phyloP scores from a whole-genome alignment of 495 filamentous ascomycete genomes.

The Chaetomium fimeti region DNA sequence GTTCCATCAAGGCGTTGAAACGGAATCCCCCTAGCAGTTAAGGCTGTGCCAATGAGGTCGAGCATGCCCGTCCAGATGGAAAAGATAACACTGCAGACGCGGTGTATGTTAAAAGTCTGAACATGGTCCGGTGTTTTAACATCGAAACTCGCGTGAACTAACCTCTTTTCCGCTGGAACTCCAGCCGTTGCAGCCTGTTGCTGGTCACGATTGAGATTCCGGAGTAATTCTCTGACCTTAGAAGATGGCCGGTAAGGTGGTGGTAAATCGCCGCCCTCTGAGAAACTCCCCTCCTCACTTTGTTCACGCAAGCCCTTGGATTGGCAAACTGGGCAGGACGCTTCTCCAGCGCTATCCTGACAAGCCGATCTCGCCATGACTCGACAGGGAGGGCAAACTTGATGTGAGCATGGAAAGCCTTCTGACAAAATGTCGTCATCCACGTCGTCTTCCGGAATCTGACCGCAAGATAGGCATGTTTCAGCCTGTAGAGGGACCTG shows the following conservation, averaged over 20 bases:
- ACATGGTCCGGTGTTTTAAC: background rate
- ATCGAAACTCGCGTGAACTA: background rate
- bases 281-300: too few relatives aligned
- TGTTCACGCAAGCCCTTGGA: too few relatives aligned
- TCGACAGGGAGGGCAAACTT: too few relatives aligned
- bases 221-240: background rate
- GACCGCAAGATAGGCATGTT: too few relatives aligned
- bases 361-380: too few relatives aligned
- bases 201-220: constrained; percentile 2
- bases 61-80: constrained; percentile 12
- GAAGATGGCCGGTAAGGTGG: background rate
- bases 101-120: background rate
- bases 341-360: too few relatives aligned
- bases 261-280: too few relatives aligned
- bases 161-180: background rate
- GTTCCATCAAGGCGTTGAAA: background rate
- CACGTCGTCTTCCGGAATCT: too few relatives aligned
- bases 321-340: too few relatives aligned
- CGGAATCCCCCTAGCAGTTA: background rate
- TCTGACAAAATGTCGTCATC: too few relatives aligned
- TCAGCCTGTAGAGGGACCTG: too few relatives aligned
- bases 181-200: background rate
- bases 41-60: background rate
- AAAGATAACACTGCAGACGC: constrained; percentile 4
- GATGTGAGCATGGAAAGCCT: too few relatives aligned